phyloP scores from a whole-genome alignment of 495 filamentous ascomycete genomes.

The Penicillium lividum region DNA sequence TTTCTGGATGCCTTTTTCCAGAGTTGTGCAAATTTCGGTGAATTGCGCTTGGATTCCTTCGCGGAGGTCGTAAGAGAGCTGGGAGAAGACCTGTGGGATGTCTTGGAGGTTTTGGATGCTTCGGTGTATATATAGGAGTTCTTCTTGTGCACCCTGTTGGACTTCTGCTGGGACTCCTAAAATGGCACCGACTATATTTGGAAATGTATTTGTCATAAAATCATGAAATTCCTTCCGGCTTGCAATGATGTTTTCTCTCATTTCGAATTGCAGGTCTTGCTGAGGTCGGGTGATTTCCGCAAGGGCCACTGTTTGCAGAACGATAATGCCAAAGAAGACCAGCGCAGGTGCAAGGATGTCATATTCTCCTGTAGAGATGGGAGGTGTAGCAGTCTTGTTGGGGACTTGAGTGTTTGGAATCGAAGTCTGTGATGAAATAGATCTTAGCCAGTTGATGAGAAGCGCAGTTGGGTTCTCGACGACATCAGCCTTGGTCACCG shows the following conservation, averaged over 20 bases:
- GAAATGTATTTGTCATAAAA: neutral
- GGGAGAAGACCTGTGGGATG: neutral
- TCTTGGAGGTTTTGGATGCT: neutral
- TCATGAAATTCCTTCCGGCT: neutral
- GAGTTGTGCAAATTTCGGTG: neutral
- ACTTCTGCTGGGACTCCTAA: neutral
- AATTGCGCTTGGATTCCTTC: neutral
- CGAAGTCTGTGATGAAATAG: neutral
- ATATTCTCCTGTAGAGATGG: neutral
- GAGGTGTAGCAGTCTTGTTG: neutral
- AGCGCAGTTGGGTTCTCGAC: neutral
- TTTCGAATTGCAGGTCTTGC: neutral
- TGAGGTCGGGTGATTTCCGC: neutral
- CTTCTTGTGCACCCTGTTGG: neutral
- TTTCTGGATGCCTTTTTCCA: neutral
- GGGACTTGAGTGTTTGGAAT: neutral
- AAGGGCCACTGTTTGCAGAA: neutral
- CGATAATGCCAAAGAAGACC: neutral
- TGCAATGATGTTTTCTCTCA: neutral
- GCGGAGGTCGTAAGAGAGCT: neutral
- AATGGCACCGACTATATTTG: neutral
- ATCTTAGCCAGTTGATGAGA: neutral
- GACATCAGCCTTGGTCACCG: neutral
- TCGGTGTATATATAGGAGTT: neutral
- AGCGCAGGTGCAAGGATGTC: neutral